A percentile compares a stretch with the other conserved stretches of the same genome.
These are phyloP conservation scores for Psidium guajava DNA, from an alignment of 345 rosid species.

Conservation along the genomic window DNA sequence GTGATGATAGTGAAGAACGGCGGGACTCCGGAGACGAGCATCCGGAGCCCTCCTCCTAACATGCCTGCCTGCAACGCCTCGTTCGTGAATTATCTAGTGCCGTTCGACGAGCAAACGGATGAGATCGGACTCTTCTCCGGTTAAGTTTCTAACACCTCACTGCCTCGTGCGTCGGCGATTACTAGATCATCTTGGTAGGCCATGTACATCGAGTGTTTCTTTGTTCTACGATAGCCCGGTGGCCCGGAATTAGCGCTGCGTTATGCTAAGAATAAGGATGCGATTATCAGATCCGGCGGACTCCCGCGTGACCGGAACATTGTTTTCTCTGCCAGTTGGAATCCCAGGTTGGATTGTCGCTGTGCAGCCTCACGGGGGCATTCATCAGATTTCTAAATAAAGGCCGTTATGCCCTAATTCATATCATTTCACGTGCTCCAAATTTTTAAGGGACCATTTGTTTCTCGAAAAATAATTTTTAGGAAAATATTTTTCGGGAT, in stretches of 20 bases:
- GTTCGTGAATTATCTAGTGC: background rate
- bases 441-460: too few relatives aligned
- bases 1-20: conserved; percentile 26
- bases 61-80: conserved; percentile 21
- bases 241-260: background rate
- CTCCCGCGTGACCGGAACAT: background rate
- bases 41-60: conserved; percentile 22
- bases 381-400: background rate
- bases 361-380: background rate
- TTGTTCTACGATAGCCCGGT: background rate
- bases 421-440: background rate
- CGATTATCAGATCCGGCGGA: too few relatives aligned
- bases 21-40: background rate
- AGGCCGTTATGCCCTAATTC: background rate
- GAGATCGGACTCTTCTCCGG: background rate
- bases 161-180: background rate
- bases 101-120: background rate
- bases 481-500: too few relatives aligned
- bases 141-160: background rate
- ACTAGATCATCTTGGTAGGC: background rate
- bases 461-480: too few relatives aligned
- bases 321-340: background rate
- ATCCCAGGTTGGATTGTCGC: background rate
- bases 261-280: background rate
- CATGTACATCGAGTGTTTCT: background rate